Percentiles rank a stretch among this genome's conserved stretches.
Evolutionary conservation across 495 filamentous ascomycete species (phyloP).

Genomic region (Hyaloscypha bicolor): DNA sequence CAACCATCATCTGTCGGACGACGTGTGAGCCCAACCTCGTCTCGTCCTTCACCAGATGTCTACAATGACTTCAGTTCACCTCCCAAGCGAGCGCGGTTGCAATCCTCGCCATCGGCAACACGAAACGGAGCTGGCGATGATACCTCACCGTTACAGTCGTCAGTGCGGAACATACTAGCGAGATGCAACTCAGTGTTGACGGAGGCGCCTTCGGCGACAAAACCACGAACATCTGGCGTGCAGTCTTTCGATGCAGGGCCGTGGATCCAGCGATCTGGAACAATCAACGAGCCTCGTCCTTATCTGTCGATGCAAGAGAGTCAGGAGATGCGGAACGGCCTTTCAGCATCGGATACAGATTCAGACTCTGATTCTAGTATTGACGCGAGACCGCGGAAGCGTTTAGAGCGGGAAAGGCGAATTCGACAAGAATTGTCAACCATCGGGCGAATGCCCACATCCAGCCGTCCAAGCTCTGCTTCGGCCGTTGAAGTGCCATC

Average conservation of each 20-base stretch:
- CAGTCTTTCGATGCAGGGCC: slow-evolving; percentile 17
- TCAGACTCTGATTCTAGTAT: slow-evolving; percentile 22
- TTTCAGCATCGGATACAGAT: slow-evolving; percentile 4
- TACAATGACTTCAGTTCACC: slow-evolving; percentile 28
- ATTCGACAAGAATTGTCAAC: slow-evolving; percentile 21
- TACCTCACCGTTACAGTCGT: slow-evolving; percentile 23
- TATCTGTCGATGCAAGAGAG: slow-evolving; percentile 29
- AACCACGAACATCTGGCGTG: slow-evolving; percentile 12
- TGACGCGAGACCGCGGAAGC: not conserved
- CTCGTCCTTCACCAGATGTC: slow-evolving; percentile 30
- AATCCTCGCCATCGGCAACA: slow-evolving; percentile 21
- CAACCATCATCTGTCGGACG: slow-evolving; percentile 28
- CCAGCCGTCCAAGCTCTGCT: slow-evolving; percentile 10
- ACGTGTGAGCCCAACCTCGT: slow-evolving; percentile 16
- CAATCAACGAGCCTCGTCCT: slow-evolving; percentile 10
- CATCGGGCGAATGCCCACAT: not conserved
- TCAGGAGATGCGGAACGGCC: slow-evolving; percentile 25
- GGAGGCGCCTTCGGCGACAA: not conserved
- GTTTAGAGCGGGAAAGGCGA: not conserved
- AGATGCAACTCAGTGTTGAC: not conserved
- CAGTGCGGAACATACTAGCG: slow-evolving; percentile 13
- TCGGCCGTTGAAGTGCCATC: slow-evolving; percentile 29
- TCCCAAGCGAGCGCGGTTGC: not conserved
- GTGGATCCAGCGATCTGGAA: not conserved
- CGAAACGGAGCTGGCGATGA: not conserved